phyloP scores from a whole-genome alignment of 176 grass and related monocot species.

The Triticum aestivum region DNA sequence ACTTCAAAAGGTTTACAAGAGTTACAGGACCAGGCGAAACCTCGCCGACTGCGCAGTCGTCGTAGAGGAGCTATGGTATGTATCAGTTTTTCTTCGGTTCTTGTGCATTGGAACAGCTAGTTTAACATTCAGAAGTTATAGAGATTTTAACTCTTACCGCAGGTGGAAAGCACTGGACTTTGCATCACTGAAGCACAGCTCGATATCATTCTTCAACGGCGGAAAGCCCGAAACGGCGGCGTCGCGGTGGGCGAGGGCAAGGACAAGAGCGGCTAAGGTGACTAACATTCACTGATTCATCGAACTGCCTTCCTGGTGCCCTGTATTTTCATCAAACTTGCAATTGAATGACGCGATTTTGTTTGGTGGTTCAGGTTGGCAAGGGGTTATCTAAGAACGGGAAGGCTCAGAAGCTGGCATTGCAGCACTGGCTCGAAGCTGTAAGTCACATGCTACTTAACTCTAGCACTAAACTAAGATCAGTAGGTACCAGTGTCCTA shows the following conservation, averaged over 20 bases:
- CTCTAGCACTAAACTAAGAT: conserved; percentile 12
- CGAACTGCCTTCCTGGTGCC: conserved; percentile 16
- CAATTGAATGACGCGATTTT: conserved; percentile 28
- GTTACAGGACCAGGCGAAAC: conserved; percentile 75
- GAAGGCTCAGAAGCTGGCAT: conserved; percentile 87
- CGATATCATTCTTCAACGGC: conserved; percentile 82
- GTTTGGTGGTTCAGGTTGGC: conserved; percentile 57
- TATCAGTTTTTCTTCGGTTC: not conserved
- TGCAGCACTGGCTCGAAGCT: conserved; percentile 99
- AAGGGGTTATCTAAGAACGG: conserved; percentile 92
- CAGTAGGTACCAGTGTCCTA: not conserved
- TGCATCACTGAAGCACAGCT: conserved; percentile 83
- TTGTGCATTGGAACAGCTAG: not conserved
- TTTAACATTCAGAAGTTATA: not conserved
- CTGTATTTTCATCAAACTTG: conserved; percentile 19
- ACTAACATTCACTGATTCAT: conserved; percentile 11
- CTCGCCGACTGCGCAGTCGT: conserved; percentile 88
- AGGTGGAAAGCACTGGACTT: conserved; percentile 97
- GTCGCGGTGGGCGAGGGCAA: conserved; percentile 88
- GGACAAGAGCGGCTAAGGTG: conserved; percentile 87
- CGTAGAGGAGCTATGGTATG: conserved; percentile 91
- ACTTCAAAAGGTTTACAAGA: conserved; percentile 93
- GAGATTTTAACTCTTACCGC: not conserved
- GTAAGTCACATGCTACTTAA: conserved; percentile 59
- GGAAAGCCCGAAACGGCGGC: conserved; percentile 77